A percentile compares a stretch with the other conserved stretches of the same genome.
These are phyloP conservation scores for Taphrina deformans DNA, from an alignment of 1,139 yeast species.

Conservation along the genomic window DNA sequence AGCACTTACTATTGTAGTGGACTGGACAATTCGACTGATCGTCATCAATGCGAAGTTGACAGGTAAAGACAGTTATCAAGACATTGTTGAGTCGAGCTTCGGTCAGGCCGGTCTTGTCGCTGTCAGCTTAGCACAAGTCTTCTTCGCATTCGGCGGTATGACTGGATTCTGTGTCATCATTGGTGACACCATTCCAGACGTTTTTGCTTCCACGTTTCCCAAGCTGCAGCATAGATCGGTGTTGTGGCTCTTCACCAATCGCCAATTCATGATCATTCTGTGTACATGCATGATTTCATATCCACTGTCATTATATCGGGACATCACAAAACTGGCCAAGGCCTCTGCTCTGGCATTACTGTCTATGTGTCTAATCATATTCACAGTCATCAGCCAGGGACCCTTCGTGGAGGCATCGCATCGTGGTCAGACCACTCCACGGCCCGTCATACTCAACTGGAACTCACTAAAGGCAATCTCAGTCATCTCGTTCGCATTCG, in stretches of 20 bases:
- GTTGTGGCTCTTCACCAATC: constrained; percentile 56
- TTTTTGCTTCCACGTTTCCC: constrained; percentile 67
- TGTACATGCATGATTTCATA: constrained; percentile 74
- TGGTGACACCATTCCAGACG: constrained; percentile 94
- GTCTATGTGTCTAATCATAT: constrained; percentile 77
- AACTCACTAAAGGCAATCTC: constrained; percentile 84
- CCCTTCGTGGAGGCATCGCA: constrained; percentile 57
- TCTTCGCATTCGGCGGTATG: constrained; percentile 92
- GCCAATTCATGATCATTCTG: constrained; percentile 67
- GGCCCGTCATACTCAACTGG: constrained; percentile 59
- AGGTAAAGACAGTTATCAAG: constrained; percentile 78
- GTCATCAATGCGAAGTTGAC: constrained; percentile 80
- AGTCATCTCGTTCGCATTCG: constrained; percentile 89
- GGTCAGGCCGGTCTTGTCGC: constrained; percentile 70
- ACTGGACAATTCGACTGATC: constrained; percentile 81
- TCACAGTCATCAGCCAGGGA: constrained; percentile 71
- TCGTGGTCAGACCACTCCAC: constrained; percentile 53
- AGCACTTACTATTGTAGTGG: constrained; percentile 66
- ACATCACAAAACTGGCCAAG: constrained; percentile 81
- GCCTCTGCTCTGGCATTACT: constrained; percentile 84
- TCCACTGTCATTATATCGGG: constrained; percentile 77
- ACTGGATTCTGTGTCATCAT: constrained; percentile 92
- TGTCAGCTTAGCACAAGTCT: constrained; percentile 72
- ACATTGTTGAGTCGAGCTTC: constrained; percentile 75
- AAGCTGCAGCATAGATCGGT: constrained; percentile 49